phyloP scores from a whole-genome alignment of 805 yeast species.

The Helenozyma baotianmanensis region DNA sequence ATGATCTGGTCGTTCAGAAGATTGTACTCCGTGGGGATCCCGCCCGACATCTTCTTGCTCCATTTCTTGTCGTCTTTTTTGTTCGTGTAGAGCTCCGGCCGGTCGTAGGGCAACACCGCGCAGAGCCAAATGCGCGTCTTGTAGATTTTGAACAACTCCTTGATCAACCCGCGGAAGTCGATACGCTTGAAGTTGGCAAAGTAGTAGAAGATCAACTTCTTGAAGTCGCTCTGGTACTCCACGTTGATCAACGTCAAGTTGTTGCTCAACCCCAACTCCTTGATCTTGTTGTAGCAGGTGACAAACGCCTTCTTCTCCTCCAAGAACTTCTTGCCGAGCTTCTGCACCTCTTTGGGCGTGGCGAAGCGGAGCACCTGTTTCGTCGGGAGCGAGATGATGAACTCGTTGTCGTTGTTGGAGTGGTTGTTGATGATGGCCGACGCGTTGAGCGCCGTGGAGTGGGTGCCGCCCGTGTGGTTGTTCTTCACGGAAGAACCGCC shows the following conservation, averaged over 20 bases:
- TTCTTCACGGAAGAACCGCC: slow-evolving; percentile 16
- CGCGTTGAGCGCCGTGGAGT: slow-evolving; percentile 35
- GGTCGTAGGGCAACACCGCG: slow-evolving; percentile 40
- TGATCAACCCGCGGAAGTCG: slow-evolving; percentile 41
- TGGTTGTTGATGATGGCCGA: slow-evolving; percentile 33
- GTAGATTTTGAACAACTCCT: slow-evolving; percentile 42
- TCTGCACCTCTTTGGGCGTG: slow-evolving; percentile 62
- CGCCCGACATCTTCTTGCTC: slow-evolving; percentile 2
- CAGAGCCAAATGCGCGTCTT: slow-evolving; percentile 46
- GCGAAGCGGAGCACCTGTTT: slow-evolving; percentile 77
- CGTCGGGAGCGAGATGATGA: slow-evolving; percentile 63
- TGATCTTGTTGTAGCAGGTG: slow-evolving; percentile 50
- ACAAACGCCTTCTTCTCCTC: slow-evolving; percentile 71
- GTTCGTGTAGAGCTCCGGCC: slow-evolving; percentile 26
- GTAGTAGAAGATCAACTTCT: slow-evolving; percentile 42
- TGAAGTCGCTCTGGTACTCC: slow-evolving; percentile 43
- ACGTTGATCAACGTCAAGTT: slow-evolving; percentile 41
- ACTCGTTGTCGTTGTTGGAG: slow-evolving; percentile 52
- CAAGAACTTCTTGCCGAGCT: slow-evolving; percentile 56
- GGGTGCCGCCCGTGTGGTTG: slow-evolving; percentile 31
- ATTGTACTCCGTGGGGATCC: slow-evolving; percentile 35
- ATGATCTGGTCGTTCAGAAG: slow-evolving; percentile 36
- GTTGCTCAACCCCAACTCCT: slow-evolving; percentile 44
- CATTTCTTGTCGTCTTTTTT: slow-evolving; percentile 5
- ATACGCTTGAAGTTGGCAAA: slow-evolving; percentile 43